Base-by-base conservation (phyloP, 2,329 filamentous ascomycete species). In the Keithomyces neogunnii region DNA sequence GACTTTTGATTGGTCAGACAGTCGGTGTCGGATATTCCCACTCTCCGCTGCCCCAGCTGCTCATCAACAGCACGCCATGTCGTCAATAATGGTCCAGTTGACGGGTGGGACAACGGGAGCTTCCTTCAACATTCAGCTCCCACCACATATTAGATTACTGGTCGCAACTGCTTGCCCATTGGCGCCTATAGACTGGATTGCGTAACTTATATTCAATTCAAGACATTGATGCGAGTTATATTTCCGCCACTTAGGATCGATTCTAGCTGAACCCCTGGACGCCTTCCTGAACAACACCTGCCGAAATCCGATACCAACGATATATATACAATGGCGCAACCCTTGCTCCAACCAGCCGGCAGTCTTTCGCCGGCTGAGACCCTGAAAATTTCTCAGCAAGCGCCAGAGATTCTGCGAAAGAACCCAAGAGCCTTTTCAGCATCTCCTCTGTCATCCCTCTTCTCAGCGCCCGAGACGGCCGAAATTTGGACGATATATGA, bases 401-500 rank as follows among this genome's bases (percentile, higher is more conserved):
- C 82, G 54, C 81, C 81, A 2, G 62, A 61, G 48, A 73, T 84
- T 54, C 70, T 85, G 53, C 69, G 69, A 56, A 78, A 69, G 60
- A 77, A 76, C 44, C 74, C 77, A 5, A 77, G 75, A 56, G 72
- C 74, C 35, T 73, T 79, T 53, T 78, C 77, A 4, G 69, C 74
- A n/a, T 81, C 80, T 33, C 72, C 77, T 3, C 59, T 84, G 8
- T 61, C 65, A 30, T 76, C 77, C 7, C 66, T 84, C 3, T 75
- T 82, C 59, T 72, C 77, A 1, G 69, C 77, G 1, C 66, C 77
- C 32, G 91, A 96, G 66, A 84, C 84, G 0, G 76, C 87, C 50
- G 89, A 95, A 57, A 77, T 88, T 63, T 97, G 92, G 90, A 80
- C 80, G 13, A 82, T 81, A 43, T 88, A 93, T 68, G 92, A 97